These are phyloP conservation scores for Fusarium poae DNA, from an alignment of 2,329 filamentous ascomycete genomes.

Conservation along the genomic window DNA sequence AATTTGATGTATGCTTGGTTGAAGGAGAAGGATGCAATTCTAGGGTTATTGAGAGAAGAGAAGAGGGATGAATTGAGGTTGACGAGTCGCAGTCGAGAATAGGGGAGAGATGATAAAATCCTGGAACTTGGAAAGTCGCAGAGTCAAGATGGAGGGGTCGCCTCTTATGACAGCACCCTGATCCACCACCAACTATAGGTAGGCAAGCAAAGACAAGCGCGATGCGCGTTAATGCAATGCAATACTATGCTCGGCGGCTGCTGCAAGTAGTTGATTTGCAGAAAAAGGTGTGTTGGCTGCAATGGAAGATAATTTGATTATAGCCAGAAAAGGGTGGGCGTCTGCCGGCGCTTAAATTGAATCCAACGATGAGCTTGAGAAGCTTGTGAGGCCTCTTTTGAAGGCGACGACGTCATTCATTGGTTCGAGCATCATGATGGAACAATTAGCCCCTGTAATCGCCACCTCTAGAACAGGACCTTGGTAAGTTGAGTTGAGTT, in stretches of 20 bases:
- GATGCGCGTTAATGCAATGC: constrained; percentile 37
- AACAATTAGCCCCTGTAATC: constrained; percentile 30
- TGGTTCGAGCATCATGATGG: constrained; percentile 26
- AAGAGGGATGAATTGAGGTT: constrained; percentile 11
- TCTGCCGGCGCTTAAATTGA: constrained; percentile 47
- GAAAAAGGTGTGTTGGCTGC: constrained; percentile 21
- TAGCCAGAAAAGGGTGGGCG: constrained; percentile 33
- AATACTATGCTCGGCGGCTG: constrained; percentile 28
- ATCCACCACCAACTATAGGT: constrained; percentile 24
- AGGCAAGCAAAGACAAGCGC: constrained; percentile 39
- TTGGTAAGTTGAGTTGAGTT: neutral
- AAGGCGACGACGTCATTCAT: constrained; percentile 45
- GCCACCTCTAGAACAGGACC: constrained; percentile 19
- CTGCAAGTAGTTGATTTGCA: constrained; percentile 31
- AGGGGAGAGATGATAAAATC: constrained; percentile 23
- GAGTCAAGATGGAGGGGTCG: constrained; percentile 40
- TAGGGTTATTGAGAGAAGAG: neutral
- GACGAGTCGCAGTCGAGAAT: constrained; percentile 23
- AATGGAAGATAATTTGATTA: constrained; percentile 12
- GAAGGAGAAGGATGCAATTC: neutral
- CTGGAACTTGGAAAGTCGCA: constrained; percentile 41
- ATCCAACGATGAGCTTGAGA: constrained; percentile 23
- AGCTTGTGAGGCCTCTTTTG: constrained; percentile 46
- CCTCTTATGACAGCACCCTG: constrained; percentile 27
- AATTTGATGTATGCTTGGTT: neutral